A percentile compares a stretch with the other conserved stretches of the same genome.
These are phyloP conservation scores for Lachnellula arida DNA, from an alignment of 2,329 filamentous ascomycete genomes.

Conservation along the genomic window DNA sequence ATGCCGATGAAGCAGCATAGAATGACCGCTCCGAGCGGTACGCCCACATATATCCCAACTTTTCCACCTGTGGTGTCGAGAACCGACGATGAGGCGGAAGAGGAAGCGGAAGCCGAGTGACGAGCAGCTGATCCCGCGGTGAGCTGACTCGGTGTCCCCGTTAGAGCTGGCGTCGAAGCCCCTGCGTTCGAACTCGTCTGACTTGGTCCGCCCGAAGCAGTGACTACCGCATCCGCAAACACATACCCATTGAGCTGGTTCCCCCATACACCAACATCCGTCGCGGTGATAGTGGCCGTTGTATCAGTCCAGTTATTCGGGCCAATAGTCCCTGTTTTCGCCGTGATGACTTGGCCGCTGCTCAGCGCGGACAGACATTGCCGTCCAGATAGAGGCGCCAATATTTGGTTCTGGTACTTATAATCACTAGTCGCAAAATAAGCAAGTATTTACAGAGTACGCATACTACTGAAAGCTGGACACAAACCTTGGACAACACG, in stretches of 20 bases:
- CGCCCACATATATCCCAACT: not conserved
- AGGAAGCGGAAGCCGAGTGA: not conserved
- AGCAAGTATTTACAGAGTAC: not conserved
- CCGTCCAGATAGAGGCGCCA: not conserved
- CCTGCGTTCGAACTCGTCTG: not conserved
- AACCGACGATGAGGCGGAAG: not conserved
- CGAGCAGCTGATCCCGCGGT: not conserved
- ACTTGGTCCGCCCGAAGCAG: not conserved
- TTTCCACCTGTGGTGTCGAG: not conserved
- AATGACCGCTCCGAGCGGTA: not conserved
- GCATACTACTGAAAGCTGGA: not conserved
- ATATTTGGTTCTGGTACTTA: not conserved
- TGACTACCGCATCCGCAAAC: not conserved
- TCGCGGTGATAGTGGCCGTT: slow-evolving; percentile 2
- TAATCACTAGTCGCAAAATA: not conserved
- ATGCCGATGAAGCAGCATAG: not conserved
- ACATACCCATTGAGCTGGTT: slow-evolving; percentile 3
- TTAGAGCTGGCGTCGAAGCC: not conserved
- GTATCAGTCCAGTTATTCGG: not conserved
- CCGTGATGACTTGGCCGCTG: slow-evolving; percentile 3
- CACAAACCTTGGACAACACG: slow-evolving; percentile 5
- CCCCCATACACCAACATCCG: not conserved
- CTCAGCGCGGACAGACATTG: slow-evolving; percentile 4
- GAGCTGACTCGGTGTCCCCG: not conserved
- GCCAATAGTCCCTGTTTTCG: slow-evolving; percentile 1